phyloP scores from a whole-genome alignment of 495 filamentous ascomycete species.

The Glonium stellatum region DNA sequence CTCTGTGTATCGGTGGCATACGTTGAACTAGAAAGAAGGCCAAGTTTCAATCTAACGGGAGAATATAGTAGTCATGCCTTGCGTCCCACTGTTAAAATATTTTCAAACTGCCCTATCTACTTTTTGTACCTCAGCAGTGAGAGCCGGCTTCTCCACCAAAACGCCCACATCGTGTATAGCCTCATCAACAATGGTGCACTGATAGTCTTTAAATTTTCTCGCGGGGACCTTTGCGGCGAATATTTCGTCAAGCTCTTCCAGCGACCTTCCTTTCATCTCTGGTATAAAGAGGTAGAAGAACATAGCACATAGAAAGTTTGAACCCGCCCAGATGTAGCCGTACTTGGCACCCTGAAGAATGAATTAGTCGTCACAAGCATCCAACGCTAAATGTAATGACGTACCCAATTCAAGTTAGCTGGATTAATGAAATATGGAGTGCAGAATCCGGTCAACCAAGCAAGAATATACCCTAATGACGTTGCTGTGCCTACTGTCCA shows the following conservation, averaged over 20 bases:
- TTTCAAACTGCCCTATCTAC: too few species aligned
- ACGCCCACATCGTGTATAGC: conserved; percentile 9
- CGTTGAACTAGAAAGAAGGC: too few species aligned
- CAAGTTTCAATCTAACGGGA: too few species aligned
- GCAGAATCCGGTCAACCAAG: conserved; percentile 41
- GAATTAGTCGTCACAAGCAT: too few species aligned
- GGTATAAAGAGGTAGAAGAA: conserved; percentile 30
- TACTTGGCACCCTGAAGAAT: conserved; percentile 31
- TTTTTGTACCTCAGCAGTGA: too few species aligned
- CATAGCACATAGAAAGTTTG: conserved; percentile 32
- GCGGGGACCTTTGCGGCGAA: conserved; percentile 14
- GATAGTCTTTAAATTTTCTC: conserved; percentile 16
- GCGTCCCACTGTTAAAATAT: too few species aligned
- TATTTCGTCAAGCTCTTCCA: conserved; percentile 25
- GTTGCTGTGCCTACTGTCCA: conserved; percentile 47
- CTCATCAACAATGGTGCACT: conserved; percentile 19
- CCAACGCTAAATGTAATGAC: background rate
- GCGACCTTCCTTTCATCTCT: conserved; percentile 17
- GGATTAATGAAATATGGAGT: conserved; percentile 46
- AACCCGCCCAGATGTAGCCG: conserved; percentile 46
- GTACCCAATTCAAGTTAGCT: conserved; percentile 42
- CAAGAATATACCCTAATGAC: conserved; percentile 45
- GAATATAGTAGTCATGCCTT: too few species aligned
- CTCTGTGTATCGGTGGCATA: too few species aligned
- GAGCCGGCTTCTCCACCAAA: too few species aligned